phyloP scores from a whole-genome alignment of 2,329 filamentous ascomycete species.

The Raffaelea deltoideospora region DNA sequence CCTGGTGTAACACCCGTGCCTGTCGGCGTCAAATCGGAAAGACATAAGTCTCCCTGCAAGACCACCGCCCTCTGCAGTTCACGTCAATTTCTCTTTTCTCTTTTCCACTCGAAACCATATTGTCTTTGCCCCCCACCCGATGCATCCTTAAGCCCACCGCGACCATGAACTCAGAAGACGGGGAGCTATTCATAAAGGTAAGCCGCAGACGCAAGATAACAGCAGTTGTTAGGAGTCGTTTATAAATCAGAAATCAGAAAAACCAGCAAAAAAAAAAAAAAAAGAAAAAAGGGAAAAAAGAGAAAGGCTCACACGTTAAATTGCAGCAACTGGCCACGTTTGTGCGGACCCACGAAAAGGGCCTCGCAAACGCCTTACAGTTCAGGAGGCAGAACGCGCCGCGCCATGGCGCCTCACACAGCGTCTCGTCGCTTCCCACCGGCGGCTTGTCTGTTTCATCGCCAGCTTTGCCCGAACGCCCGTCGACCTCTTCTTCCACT shows the following conservation, averaged over 20 bases:
- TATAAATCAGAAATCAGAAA: no score
- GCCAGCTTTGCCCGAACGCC: conserved; percentile 43
- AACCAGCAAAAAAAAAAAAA: no score
- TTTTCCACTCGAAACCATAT: conserved; percentile 8
- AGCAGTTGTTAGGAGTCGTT: neutral
- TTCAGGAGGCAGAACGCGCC: conserved; percentile 56
- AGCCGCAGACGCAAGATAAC: conserved; percentile 6
- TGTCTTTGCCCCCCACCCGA: no score
- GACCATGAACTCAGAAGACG: conserved; percentile 79
- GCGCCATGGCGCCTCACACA: conserved; percentile 55
- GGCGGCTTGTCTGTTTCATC: conserved; percentile 27
- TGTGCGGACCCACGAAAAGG: conserved; percentile 94
- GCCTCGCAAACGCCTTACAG: conserved; percentile 87
- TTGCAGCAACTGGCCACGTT: conserved; percentile 82
- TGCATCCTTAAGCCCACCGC: conserved; percentile 35
- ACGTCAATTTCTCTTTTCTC: conserved; percentile 1
- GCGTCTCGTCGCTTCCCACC: conserved; percentile 40
- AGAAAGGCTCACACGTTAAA: neutral
- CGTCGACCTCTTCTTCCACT: conserved; percentile 52
- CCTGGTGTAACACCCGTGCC: no score
- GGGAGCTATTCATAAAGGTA: conserved; percentile 77
- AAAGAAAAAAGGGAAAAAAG: neutral
- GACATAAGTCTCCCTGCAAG: conserved; percentile 2
- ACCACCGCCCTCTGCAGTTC: no score
- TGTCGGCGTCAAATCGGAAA: neutral